These are phyloP conservation scores for Diaporthe ampelina DNA, from an alignment of 2,329 filamentous ascomycete species.

Conservation along the genomic window DNA sequence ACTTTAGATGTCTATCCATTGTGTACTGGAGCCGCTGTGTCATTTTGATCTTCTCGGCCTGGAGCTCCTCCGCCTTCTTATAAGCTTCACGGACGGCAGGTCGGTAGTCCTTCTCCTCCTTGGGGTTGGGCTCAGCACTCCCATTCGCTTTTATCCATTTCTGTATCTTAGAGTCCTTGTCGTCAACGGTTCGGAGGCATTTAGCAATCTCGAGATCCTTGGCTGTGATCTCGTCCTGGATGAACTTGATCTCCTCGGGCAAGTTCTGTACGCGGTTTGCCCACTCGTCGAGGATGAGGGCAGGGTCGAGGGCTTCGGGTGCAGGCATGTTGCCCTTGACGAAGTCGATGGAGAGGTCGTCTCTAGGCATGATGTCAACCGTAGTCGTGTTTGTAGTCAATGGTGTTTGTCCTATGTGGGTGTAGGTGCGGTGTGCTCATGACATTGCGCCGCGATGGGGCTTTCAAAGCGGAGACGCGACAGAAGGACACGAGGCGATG, in stretches of 20 bases:
- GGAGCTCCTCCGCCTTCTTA: conserved; percentile 76
- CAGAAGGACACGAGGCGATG: conserved; percentile 26
- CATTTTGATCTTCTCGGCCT: conserved; percentile 81
- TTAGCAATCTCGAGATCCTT: conserved; percentile 82
- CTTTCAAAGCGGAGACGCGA: conserved; percentile 18
- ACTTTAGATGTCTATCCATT: conserved; percentile 74
- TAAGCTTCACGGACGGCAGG: conserved; percentile 78
- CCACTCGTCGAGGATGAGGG: conserved; percentile 84
- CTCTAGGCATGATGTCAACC: conserved; percentile 79
- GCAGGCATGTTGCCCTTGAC: conserved; percentile 75
- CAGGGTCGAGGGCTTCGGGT: conserved; percentile 71
- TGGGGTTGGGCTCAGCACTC: conserved; percentile 80
- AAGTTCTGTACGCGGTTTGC: conserved; percentile 82
- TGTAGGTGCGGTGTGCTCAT: conserved; percentile 37
- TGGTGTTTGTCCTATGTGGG: conserved; percentile 34
- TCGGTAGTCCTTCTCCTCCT: conserved; percentile 75
- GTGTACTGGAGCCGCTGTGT: conserved; percentile 73
- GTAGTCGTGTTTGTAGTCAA: conserved; percentile 34
- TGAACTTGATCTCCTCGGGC: conserved; percentile 84
- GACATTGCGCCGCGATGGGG: conserved; percentile 26
- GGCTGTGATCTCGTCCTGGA: conserved; percentile 86
- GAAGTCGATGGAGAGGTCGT: conserved; percentile 80
- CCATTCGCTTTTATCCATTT: conserved; percentile 85
- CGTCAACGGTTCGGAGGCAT: conserved; percentile 76
- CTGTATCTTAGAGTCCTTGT: conserved; percentile 81